A percentile compares a stretch with the other conserved stretches of the same genome.
Conservation (phyloP, 1,284 basidiomycete genomes). For the Polyporus tsugae region DNA sequence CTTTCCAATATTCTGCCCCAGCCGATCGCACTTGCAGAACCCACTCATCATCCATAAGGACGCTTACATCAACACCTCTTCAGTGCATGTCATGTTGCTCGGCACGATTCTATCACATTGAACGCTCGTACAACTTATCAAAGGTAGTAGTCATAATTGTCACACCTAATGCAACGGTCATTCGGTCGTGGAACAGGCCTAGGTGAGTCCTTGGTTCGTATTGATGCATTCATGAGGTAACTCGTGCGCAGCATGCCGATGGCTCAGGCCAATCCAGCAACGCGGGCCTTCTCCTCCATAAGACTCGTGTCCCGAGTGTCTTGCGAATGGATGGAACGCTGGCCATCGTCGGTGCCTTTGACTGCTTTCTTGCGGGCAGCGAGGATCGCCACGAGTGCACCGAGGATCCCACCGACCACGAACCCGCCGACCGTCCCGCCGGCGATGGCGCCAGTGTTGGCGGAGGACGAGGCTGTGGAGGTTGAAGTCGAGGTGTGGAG, state of each 20-base stretch:
- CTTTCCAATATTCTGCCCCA: too few species aligned
- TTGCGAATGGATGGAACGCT: conserved; percentile 12
- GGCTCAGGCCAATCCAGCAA: background rate
- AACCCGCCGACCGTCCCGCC: conserved; percentile 12
- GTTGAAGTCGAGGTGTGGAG: too few species aligned
- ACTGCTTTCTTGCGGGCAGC: conserved; percentile 5
- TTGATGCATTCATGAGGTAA: too few species aligned
- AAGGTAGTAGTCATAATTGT: background rate
- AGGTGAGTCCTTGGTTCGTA: background rate
- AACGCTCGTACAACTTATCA: too few species aligned
- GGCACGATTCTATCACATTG: too few species aligned
- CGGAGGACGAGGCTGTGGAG: background rate
- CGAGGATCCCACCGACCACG: conserved; percentile 7
- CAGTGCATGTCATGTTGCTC: too few species aligned
- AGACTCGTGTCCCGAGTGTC: conserved; percentile 14
- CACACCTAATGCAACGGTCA: background rate
- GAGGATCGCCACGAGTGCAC: background rate
- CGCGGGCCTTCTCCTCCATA: conserved; percentile 10
- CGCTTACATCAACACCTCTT: too few species aligned
- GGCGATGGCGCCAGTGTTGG: conserved; percentile 11
- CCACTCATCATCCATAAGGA: too few species aligned
- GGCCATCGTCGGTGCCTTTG: conserved; percentile 12
- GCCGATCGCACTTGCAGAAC: too few species aligned
- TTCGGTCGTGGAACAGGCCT: background rate
- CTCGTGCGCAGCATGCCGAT: too few species aligned